phyloP scores from a whole-genome alignment of 2,329 filamentous ascomycete genomes.

The Aureobasidium mangrovei region DNA sequence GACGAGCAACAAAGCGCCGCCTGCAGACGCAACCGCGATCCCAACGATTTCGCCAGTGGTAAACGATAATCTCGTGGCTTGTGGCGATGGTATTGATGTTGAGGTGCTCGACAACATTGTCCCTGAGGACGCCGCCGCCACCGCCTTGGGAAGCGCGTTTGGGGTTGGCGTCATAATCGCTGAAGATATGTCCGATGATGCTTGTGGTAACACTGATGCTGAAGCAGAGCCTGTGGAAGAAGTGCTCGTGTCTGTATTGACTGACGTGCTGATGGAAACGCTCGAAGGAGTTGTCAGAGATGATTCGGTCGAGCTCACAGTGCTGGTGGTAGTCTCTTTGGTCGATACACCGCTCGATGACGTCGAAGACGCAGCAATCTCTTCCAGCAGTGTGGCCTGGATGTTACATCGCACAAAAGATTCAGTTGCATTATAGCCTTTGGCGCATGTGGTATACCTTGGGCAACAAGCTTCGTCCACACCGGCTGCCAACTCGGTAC shows the following conservation, averaged over 20 bases:
- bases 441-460: conserved; percentile 14
- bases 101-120: not conserved
- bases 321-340: not conserved
- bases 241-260: not conserved
- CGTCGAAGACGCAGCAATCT: not conserved
- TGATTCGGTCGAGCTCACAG: not conserved
- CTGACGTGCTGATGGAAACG: not conserved
- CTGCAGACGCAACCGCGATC: not conserved
- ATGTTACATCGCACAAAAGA: conserved; percentile 11
- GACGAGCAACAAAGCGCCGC: not conserved
- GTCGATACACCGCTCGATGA: not conserved
- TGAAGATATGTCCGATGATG: not conserved
- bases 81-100: not conserved
- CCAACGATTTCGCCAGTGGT: not conserved
- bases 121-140: not conserved
- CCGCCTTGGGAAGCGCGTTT: not conserved
- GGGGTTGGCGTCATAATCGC: not conserved
- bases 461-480: conserved; percentile 15
- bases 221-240: not conserved
- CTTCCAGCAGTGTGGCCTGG: not conserved
- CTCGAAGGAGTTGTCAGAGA: not conserved
- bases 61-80: not conserved
- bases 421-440: conserved; percentile 5
- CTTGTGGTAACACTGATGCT: not conserved
- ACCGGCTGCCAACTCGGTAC: conserved; percentile 10